Conservation (phyloP, 352 stramenopile genomes). For the Globisporangium apiculatum region DNA sequence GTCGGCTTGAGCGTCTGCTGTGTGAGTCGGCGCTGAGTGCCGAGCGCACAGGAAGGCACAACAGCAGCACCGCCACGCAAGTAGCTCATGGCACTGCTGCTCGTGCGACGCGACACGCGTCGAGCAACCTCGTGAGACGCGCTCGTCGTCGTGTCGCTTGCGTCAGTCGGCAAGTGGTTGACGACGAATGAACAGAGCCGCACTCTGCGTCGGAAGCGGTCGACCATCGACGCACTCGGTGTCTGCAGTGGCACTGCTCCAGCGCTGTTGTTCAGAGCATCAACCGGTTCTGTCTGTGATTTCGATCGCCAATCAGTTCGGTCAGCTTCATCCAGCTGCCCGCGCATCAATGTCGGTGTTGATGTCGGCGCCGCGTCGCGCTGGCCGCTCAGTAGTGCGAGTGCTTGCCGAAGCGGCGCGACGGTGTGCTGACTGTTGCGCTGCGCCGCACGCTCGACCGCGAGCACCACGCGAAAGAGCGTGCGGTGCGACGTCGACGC, state of each 20-base stretch:
- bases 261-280: background rate
- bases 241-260: no score
- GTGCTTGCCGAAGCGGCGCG: background rate
- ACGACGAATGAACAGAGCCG: conserved; percentile 23
- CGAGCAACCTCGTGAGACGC: background rate
- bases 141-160: background rate
- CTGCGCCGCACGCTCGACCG: conserved; percentile 6
- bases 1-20: background rate
- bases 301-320: no score
- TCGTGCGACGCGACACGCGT: background rate
- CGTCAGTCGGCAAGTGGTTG: conserved; percentile 4
- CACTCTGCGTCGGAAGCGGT: conserved; percentile 25
- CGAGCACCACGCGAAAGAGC: conserved; percentile 20
- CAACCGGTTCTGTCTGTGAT: background rate
- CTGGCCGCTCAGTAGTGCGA: conserved; percentile 2
- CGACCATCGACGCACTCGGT: conserved; percentile 14
- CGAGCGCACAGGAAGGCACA: no score
- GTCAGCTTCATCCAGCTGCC: no score
- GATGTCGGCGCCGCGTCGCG: no score
- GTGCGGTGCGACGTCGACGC: conserved; percentile 22
- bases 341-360: no score
- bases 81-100: background rate
- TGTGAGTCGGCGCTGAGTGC: background rate
- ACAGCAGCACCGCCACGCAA: no score
- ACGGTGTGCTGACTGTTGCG: conserved; percentile 5